phyloP scores from a whole-genome alignment of 257 asterid genomes.

The Coffea canephora region DNA sequence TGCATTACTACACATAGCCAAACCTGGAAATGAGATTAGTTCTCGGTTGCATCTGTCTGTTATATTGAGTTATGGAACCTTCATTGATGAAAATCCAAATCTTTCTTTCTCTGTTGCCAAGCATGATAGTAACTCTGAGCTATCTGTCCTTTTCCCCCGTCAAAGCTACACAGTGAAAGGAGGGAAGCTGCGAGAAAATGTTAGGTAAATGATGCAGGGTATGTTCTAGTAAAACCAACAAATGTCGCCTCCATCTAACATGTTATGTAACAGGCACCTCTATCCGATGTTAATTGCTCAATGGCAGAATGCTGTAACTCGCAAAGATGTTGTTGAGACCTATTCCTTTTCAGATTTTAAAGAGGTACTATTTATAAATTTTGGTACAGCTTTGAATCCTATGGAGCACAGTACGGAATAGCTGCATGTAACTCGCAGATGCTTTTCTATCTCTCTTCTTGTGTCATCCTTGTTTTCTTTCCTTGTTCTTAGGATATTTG shows the following conservation, averaged over 20 bases:
- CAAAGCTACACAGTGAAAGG: conserved; percentile 78
- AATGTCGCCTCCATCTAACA: conserved; percentile 17
- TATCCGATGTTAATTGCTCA: conserved; percentile 84
- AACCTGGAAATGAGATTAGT: conserved; percentile 46
- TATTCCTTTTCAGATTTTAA: conserved; percentile 57
- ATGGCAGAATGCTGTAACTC: conserved; percentile 86
- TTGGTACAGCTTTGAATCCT: background rate
- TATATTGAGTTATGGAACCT: conserved; percentile 74
- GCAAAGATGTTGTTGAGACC: conserved; percentile 64
- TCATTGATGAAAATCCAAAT: conserved; percentile 32
- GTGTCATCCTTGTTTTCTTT: background rate
- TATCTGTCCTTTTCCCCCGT: conserved; percentile 50
- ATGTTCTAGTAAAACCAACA: background rate
- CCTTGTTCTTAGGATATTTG: background rate
- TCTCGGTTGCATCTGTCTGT: conserved; percentile 71
- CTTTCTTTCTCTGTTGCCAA: conserved; percentile 32
- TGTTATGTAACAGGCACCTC: conserved; percentile 43
- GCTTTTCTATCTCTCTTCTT: background rate
- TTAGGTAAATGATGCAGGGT: conserved; percentile 47
- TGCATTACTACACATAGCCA: conserved; percentile 35
- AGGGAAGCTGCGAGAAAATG: conserved; percentile 56
- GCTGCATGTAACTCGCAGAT: background rate
- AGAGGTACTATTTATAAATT: conserved; percentile 40
- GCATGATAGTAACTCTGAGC: conserved; percentile 32
- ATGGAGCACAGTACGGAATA: background rate